Evolutionary conservation across 2,329 filamentous ascomycete genomes (phyloP), one percentile per base, ranked within the genome.

Genomic region (Arthroderma sp.): DNA sequence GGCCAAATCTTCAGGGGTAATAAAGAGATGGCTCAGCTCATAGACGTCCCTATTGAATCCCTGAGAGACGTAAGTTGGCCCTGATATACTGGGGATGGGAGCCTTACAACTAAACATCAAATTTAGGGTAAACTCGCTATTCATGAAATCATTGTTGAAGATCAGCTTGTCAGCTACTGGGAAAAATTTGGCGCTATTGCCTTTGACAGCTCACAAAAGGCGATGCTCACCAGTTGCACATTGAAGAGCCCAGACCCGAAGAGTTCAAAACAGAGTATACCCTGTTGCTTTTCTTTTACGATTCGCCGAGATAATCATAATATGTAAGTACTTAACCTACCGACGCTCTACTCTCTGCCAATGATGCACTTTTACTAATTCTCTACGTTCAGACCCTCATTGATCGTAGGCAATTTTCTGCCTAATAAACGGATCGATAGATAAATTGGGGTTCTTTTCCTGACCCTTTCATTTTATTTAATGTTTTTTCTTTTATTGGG

Each of bases 141-240:
- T 40, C 91, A 98, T 61, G 88, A 98, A 61, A 93, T 98, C 50
- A 78, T 98, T 38, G 87, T 86, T 2, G 91, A 98, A 67, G 86
- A 94, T 49, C 93, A 88, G 36, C 77, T 94, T 49, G 91, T 96
- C 44, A 85, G 85, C 55, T 98, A 98, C 58, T 98, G 91, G 91
- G 91, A 98, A 65, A 94, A 98, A 58, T 98, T 98, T 58, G 88
- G 89, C 42, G 89, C 87, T 4, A 96, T 98, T 55, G 93, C 91
- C 6, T 98, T 98, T 63, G 91, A 98, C 59, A 79, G 82, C 46
- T 81, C 78, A 6, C 91, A 96, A 60, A 94, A 98, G 61, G 93
- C 89, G 22, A 85, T 98, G 57, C 71, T 98, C 53, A 98, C 91
- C 22, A 89, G 85, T 52, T 98, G 91, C 61, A 83, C 85, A 7